Base-by-base conservation (phyloP, 768 basidiomycete species). In the Pleurotus tuoliensis region DNA sequence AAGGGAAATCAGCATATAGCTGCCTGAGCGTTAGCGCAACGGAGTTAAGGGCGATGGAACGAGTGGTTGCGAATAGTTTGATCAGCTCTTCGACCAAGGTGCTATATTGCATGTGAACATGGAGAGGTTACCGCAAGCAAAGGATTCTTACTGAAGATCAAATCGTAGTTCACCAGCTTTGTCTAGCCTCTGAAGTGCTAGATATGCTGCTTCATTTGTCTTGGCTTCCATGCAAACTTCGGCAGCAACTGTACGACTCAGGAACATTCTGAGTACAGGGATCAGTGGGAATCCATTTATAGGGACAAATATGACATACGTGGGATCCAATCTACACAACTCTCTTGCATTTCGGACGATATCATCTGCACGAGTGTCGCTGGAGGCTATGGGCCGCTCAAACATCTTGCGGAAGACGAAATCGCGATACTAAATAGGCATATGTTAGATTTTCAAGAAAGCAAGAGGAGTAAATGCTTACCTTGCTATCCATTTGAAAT, bases 331-430 rank as follows among this genome's bases (percentile, higher is more conserved):
- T 56, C 82, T 80, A 62, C 84, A 86, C 38, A 92, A 71, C 63
- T 88, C 88, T 62, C 82, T 80, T 30, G 90, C 86, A 64, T 90
- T 90, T 15, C 76, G 72, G 11, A 83, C 76, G 51, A 91, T 87
- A 51, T 88, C 87, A 38, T 83, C 79, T 11, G 80, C 73, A 41
- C 79, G 76, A 22, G 76, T 75, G 15, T 84, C 84, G 56, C 76
- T 78, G 18, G 78, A 71, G 20, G 67, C 62, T 1, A 77, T 62
- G 15, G 77, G 76, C 59, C 82, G 81, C 67, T 90, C 87, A 60
- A 91, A 91, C 82, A 91, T 90, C 68, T 90, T 90, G 47, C 90
- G 86, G 66, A 92, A 90, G n/a, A 92, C 84, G 63, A 90, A 92
- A 65, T 91, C 84, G 46, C 88, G 87, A 67, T 91, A 89, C 88